These are phyloP conservation scores for Quercus tomentella DNA, from an alignment of 331 rosid species.

Conservation along the genomic window DNA sequence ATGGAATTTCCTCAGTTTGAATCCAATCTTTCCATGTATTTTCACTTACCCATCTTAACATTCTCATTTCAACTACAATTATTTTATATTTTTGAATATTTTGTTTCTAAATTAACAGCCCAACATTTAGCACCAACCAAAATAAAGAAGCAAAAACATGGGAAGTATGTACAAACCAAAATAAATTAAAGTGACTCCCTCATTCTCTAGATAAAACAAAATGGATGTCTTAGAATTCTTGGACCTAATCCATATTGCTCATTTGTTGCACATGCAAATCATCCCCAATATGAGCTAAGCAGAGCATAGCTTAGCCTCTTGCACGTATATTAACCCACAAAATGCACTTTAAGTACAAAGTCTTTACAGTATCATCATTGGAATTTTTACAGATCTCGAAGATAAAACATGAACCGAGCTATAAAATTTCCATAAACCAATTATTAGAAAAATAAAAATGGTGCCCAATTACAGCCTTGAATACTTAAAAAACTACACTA, in stretches of 20 bases:
- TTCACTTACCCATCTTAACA: too few relatives aligned
- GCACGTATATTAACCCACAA: neutral
- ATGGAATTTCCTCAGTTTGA: too few relatives aligned
- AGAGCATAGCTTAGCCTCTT: neutral
- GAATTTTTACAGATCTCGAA: neutral
- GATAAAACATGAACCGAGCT: neutral
- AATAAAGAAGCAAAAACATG: too few relatives aligned
- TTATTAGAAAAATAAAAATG: neutral
- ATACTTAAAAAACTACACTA: neutral
- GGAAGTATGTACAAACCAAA: neutral
- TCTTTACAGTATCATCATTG: neutral
- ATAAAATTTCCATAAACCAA: neutral
- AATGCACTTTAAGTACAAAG: neutral
- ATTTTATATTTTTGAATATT: too few relatives aligned
- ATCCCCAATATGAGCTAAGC: neutral
- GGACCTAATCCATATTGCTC: neutral
- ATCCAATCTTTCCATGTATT: too few relatives aligned
- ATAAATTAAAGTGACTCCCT: neutral
- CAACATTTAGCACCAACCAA: too few relatives aligned
- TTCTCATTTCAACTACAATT: too few relatives aligned
- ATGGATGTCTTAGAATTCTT: neutral
- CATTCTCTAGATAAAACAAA: neutral
- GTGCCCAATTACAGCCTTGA: neutral
- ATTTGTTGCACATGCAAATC: neutral
- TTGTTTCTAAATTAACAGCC: too few relatives aligned